A percentile compares a stretch with the other conserved stretches of the same genome.
Conservation (phyloP, 108 stramenopile species). For the Cylindrotheca closterium region DNA sequence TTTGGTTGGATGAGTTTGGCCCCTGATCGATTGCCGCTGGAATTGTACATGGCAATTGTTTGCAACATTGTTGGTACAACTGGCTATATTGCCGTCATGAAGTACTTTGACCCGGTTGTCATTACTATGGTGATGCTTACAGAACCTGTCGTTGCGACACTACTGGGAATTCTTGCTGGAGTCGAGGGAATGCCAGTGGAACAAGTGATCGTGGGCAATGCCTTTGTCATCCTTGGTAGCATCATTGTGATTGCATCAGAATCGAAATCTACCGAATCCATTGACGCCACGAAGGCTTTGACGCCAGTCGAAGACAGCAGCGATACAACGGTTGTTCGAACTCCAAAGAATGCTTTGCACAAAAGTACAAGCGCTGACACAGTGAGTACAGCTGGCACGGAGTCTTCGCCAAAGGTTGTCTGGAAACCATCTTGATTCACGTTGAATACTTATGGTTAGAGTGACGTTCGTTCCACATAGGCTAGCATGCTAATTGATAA, state of each 20-base stretch:
- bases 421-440: no score
- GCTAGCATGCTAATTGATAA: no score
- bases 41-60: conserved; percentile 44
- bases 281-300: conserved; percentile 50
- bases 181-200: background rate
- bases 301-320: no score
- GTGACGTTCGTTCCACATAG: no score
- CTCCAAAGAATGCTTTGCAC: no score
- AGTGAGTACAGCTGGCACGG: no score
- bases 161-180: conserved; percentile 30
- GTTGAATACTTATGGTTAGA: no score
- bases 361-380: no score
- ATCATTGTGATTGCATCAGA: conserved; percentile 47
- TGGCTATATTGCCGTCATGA: conserved; percentile 49
- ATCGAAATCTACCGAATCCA: conserved; percentile 36
- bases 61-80: conserved; percentile 47
- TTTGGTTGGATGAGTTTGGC: conserved; percentile 38
- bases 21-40: conserved; percentile 35
- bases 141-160: conserved; percentile 34
- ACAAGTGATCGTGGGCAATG: no score
- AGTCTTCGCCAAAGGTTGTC: no score
- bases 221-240: no score
- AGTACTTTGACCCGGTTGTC: conserved; percentile 49
- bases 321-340: no score
- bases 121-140: conserved; percentile 42